Evolutionary conservation across 2,329 filamentous ascomycete species (phyloP).

Genomic region (Beauveria medogensis): DNA sequence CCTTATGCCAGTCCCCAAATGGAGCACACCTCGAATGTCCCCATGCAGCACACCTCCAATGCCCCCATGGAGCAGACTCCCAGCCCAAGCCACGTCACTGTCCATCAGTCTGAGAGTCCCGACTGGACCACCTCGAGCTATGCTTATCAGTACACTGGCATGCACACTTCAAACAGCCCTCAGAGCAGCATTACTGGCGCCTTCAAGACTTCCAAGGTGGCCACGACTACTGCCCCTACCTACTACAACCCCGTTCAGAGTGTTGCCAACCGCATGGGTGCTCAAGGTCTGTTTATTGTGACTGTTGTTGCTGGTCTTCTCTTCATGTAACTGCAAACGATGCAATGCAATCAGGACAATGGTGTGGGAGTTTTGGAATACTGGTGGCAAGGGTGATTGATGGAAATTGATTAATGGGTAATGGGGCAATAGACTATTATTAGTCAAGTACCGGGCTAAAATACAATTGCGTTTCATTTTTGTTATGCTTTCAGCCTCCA

Average conservation of each 20-base stretch:
- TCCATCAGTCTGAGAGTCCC: not conserved
- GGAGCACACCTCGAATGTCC: not conserved
- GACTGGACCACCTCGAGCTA: not conserved
- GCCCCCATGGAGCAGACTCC: not conserved
- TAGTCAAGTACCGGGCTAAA: slow-evolving; percentile 2
- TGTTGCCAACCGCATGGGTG: not conserved
- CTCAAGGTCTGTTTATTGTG: not conserved
- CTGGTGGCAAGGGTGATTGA: not conserved
- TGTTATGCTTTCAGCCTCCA: not conserved
- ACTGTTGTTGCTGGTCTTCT: not conserved
- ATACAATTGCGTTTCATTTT: slow-evolving; percentile 4
- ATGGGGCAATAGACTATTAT: not conserved
- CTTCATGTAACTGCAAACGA: not conserved
- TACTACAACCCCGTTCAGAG: not conserved
- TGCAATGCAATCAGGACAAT: not conserved
- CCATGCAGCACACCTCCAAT: not conserved
- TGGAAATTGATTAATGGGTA: not conserved
- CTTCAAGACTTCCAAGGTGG: not conserved
- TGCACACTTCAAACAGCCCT: not conserved
- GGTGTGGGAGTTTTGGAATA: not conserved
- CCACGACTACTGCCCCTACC: not conserved
- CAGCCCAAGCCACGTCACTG: not conserved
- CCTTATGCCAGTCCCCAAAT: not conserved
- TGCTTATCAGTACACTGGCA: not conserved
- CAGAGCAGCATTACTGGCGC: not conserved